Base-by-base conservation (phyloP, 192 early-diverging fungal species). In the Coemansia sp. region DNA sequence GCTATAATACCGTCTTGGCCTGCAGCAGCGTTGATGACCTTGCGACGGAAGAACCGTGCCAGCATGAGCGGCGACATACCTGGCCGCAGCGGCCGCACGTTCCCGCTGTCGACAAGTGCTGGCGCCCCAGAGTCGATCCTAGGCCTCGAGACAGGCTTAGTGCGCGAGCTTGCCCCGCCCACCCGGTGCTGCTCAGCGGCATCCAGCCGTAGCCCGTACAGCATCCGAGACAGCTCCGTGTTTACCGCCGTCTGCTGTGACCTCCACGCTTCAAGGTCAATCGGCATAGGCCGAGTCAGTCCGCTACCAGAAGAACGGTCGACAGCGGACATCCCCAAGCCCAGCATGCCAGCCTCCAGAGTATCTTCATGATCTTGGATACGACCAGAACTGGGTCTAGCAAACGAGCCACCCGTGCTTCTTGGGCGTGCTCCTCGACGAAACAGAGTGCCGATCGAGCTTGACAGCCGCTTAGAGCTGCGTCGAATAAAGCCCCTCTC, bases 41-140 rank as follows among this genome's bases (percentile, higher is more conserved):
- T 32, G 11, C 72, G 46, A 29, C 50, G 50, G 37, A 53, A 70
- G 50, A 82, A 77, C 11, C 79, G 64, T 0, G 65, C 64, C 44
- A 82, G 46, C 75, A 82, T 77, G 59, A 77, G 76, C n/a, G 79
- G 79, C 62, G 64, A 27, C 3, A 76, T 27, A 25, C 48, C 63
- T 19, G 64, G 53, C 38, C 31, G 60, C 23, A 36, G 46, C 42
- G 50, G 64, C 27, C 14, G 62, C 10, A 51, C 53, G 17, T 61
- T 45, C 31, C 14, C 36, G 23, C 2, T 23, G 27, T 68, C 51
- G 29, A 34, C 53, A 21, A 23, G 19, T 19, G 63, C 41, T 27
- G 44, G 25, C 3, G 64, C 57, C 8, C 63, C 57, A 12, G 63
- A 60, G 27, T 72, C 57, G 6, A 64, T 38, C 21, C 61, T 51